A percentile compares a stretch with the other conserved stretches of the same genome.
Evolutionary conservation across 1,284 basidiomycete genomes (phyloP).

Genomic region (Cerioporus squamosus): DNA sequence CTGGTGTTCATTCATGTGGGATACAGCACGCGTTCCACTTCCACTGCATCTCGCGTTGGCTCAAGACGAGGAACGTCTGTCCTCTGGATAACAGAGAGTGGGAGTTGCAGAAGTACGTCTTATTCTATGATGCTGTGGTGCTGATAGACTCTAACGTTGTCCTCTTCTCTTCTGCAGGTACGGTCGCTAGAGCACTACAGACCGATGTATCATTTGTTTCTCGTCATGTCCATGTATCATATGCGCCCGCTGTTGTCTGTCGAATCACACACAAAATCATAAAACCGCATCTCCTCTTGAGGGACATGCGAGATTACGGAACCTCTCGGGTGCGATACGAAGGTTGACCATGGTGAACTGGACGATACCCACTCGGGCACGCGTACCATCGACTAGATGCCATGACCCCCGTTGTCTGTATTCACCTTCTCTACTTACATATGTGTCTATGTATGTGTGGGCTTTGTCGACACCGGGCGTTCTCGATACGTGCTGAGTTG

Average conservation of each 20-base stretch:
- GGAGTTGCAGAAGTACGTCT: slow-evolving; percentile 89
- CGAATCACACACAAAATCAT: no score
- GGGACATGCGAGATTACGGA: no score
- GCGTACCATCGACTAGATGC: no score
- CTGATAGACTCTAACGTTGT: not conserved
- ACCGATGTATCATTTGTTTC: slow-evolving; percentile 14
- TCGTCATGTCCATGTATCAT: slow-evolving; percentile 18
- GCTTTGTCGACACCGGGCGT: no score
- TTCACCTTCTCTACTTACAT: no score
- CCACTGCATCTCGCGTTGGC: slow-evolving; percentile 99
- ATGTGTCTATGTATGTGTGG: no score
- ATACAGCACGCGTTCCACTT: slow-evolving; percentile 98
- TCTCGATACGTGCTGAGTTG: no score
- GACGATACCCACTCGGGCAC: no score
- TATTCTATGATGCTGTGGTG: not conserved
- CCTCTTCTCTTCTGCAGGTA: slow-evolving; percentile 11
- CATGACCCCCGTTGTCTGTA: no score
- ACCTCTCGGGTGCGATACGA: no score
- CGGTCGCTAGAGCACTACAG: slow-evolving; percentile 19
- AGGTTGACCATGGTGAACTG: no score
- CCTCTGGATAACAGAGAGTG: slow-evolving; percentile 97
- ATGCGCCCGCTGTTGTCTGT: slow-evolving; percentile 10
- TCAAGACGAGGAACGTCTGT: slow-evolving; percentile 99
- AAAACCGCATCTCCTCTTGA: not conserved
- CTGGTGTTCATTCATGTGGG: not conserved